Conservation (phyloP, 306 rosid genomes). For the Prunus davidiana region DNA sequence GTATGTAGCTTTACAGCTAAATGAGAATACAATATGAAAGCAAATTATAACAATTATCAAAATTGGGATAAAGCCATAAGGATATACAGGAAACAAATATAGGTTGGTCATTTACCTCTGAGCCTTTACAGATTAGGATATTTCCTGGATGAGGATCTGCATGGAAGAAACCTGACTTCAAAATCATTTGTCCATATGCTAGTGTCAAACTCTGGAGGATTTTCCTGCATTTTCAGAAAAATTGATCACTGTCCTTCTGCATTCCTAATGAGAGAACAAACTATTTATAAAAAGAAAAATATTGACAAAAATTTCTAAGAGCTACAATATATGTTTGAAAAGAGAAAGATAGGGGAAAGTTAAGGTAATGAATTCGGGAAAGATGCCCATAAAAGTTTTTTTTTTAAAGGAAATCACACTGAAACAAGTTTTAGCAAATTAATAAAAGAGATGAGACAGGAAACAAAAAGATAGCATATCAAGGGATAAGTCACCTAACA, state of each 20-base stretch:
- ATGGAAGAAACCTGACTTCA: slow-evolving; percentile 94
- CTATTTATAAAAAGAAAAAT: not conserved
- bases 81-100: slow-evolving; percentile 3
- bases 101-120: slow-evolving; percentile 70
- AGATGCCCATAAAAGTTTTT: not conserved
- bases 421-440: not conserved
- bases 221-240: slow-evolving; percentile 58
- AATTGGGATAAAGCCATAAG: not conserved
- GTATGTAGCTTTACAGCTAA: not conserved
- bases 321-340: not conserved
- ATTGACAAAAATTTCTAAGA: not conserved
- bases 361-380: not conserved
- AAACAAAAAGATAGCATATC: not conserved
- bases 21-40: not conserved
- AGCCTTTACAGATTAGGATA: slow-evolving; percentile 85
- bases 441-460: not conserved
- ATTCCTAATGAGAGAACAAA: not conserved
- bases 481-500: not conserved
- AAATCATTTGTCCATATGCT: slow-evolving; percentile 98
- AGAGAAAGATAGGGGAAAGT: not conserved
- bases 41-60: not conserved
- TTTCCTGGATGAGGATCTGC: slow-evolving; percentile 99
- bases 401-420: not conserved
- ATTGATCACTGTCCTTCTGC: not conserved
- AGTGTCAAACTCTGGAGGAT: slow-evolving; percentile 91